Evolutionary conservation across 2,329 filamentous ascomycete species (phyloP), one percentile per base, ranked within the genome.

Genomic region (Monilinia laxa): DNA sequence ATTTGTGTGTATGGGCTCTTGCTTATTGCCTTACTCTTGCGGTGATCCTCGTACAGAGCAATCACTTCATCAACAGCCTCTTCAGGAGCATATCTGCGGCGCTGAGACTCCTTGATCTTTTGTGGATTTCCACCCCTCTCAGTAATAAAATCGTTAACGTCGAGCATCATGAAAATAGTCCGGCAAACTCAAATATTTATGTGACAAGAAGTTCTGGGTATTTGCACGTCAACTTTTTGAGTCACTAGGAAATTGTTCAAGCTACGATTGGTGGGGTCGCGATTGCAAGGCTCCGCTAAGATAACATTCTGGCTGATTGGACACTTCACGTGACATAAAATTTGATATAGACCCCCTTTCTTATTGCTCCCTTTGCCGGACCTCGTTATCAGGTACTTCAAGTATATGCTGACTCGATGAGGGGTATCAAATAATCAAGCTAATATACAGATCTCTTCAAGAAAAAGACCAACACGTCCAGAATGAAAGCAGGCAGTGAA

Each of bases 101-200:
- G 87, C 80, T 99, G 95, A 71, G 90, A 95, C 79, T 97, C 92
- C 78, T 91, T 90, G 79, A 99, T 95, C 81, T 88, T 89, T 77
- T 96, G 90, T 20, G 93, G 92, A 80, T 98, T 87, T 73, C 95
- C 95, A 72, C 94, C 95, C 74, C 93, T 90, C 79, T 97, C 92
- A 77, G 85, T 80, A 75, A 94, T 89, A 77, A 94, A 92, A 77
- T 93, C 90, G 73, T 85, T 83, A 66, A 92, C 83, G 81, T 93
- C 91, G 72, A 92, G 83, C 90, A 92, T 92, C 64, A 73, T 79
- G 73, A 66, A 55, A 11, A 57, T 65, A 68, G 40, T 53, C 18
- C 59, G 45, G 28, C 38, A 47, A 28, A 62, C 38, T 62, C 23
- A 55, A 60, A 40, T 16, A 54, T 12, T 38, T 63, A 47, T 66